These are phyloP conservation scores for Rhizopus delemar DNA, from an alignment of 371 early-diverging fungal species.

Conservation along the genomic window DNA sequence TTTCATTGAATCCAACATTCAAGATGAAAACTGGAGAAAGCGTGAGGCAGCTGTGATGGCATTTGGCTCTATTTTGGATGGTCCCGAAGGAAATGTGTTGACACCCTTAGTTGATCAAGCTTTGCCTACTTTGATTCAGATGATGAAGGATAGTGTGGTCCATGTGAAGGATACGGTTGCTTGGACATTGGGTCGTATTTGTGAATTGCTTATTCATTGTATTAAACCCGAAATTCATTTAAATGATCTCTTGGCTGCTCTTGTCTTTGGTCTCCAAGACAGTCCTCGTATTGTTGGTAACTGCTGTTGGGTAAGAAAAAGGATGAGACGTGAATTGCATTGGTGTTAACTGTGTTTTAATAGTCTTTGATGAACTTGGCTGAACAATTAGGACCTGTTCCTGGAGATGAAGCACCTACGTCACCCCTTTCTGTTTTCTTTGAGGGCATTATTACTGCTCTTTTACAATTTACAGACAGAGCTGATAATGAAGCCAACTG, in stretches of 20 bases:
- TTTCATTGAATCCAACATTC: slow-evolving; percentile 88
- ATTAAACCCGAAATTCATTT: slow-evolving; percentile 78
- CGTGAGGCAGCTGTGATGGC: slow-evolving; percentile 98
- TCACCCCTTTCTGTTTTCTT: slow-evolving; percentile 80
- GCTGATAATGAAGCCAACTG: slow-evolving; percentile 75
- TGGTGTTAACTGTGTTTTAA: not conserved
- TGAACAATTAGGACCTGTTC: slow-evolving; percentile 64
- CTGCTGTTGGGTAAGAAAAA: slow-evolving; percentile 75
- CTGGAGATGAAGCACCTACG: slow-evolving; percentile 57
- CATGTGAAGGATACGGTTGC: slow-evolving; percentile 95
- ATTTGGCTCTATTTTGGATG: slow-evolving; percentile 96
- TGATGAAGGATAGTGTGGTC: slow-evolving; percentile 84
- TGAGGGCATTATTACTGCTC: slow-evolving; percentile 73
- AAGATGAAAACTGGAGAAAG: slow-evolving; percentile 83
- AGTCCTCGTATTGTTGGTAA: slow-evolving; percentile 86
- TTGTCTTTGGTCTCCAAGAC: slow-evolving; percentile 82
- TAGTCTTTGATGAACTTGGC: slow-evolving; percentile 86
- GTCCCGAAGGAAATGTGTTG: slow-evolving; percentile 73
- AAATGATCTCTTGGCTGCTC: slow-evolving; percentile 70
- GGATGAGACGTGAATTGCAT: not conserved
- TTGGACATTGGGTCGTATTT: slow-evolving; percentile 95
- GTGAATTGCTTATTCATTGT: slow-evolving; percentile 68
- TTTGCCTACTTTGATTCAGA: slow-evolving; percentile 80
- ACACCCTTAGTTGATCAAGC: slow-evolving; percentile 82
- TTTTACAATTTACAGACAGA: slow-evolving; percentile 76